These are phyloP conservation scores for Vitis hybrid DNA, from an alignment of 177 flowering plant genomes.

Conservation along the genomic window DNA sequence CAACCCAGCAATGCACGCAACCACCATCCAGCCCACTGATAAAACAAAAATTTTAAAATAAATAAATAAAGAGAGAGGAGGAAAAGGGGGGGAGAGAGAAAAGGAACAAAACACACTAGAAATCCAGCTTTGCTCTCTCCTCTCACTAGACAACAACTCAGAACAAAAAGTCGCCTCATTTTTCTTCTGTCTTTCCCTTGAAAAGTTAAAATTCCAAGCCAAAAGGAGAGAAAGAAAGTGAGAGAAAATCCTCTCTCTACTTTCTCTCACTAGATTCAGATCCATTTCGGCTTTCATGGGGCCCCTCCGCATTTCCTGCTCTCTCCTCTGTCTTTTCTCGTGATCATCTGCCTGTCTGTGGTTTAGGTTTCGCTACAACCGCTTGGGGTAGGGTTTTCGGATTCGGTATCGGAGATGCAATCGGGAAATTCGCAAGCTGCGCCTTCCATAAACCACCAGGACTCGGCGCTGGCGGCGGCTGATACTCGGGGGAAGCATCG, in stretches of 20 bases:
- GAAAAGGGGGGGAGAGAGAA: not conserved
- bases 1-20: no score
- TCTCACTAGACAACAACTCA: not conserved
- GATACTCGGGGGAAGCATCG: conserved; percentile 88
- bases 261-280: not conserved
- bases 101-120: not conserved
- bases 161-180: not conserved
- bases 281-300: no score
- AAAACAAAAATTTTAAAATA: no score
- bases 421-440: conserved; percentile 15
- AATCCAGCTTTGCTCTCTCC: not conserved
- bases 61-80: not conserved
- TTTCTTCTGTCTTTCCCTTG: not conserved
- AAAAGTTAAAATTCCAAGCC: no score
- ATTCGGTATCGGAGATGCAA: conserved; percentile 17
- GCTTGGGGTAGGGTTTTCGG: conserved; percentile 9
- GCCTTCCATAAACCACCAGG: conserved; percentile 13
- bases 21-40: no score
- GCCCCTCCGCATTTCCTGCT: not conserved
- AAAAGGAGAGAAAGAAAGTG: not conserved
- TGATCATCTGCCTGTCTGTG: conserved; percentile 6
- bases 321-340: conserved; percentile 4
- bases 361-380: not conserved
- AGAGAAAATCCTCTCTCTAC: not conserved
- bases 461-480: conserved; percentile 10